Evolutionary conservation across 371 early-diverging fungal genomes (phyloP).

Genomic region (Dentiscutata heterogama): DNA sequence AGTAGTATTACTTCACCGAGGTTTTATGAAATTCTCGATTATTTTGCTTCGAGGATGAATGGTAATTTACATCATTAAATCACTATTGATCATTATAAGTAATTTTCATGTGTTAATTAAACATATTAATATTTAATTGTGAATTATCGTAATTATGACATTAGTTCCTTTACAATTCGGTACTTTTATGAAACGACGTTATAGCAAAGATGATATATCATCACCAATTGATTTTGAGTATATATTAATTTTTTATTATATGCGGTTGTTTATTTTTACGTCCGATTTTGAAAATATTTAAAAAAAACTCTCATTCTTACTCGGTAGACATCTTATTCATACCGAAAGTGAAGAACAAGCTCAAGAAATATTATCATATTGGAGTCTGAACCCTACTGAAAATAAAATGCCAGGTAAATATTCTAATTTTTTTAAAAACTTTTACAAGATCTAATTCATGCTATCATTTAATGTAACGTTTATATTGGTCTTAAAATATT

Average conservation of each 20-base stretch:
- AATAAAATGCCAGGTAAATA: conserved; percentile 55
- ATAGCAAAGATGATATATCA: conserved; percentile 49
- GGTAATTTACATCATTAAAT: no score
- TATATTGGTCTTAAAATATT: background rate
- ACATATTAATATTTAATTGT: background rate
- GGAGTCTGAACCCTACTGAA: conserved; percentile 51
- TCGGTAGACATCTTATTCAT: conserved; percentile 52
- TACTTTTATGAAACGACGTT: conserved; percentile 43
- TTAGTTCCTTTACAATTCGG: conserved; percentile 43
- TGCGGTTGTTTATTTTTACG: background rate
- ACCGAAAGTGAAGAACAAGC: conserved; percentile 57
- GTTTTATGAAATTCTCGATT: conserved; percentile 46
- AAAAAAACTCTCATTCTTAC: background rate
- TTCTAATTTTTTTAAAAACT: no score
- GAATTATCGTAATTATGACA: background rate
- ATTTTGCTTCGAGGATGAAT: conserved; percentile 40
- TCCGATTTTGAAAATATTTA: background rate
- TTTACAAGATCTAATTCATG: no score
- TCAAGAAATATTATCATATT: conserved; percentile 50
- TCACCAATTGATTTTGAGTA: conserved; percentile 56
- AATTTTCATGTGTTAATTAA: background rate
- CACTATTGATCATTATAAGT: background rate
- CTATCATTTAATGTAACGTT: background rate
- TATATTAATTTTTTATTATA: background rate
- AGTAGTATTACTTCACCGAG: conserved; percentile 30